Evolutionary conservation across 768 basidiomycete species (phyloP).

Genomic region (Lyophyllum decastes): DNA sequence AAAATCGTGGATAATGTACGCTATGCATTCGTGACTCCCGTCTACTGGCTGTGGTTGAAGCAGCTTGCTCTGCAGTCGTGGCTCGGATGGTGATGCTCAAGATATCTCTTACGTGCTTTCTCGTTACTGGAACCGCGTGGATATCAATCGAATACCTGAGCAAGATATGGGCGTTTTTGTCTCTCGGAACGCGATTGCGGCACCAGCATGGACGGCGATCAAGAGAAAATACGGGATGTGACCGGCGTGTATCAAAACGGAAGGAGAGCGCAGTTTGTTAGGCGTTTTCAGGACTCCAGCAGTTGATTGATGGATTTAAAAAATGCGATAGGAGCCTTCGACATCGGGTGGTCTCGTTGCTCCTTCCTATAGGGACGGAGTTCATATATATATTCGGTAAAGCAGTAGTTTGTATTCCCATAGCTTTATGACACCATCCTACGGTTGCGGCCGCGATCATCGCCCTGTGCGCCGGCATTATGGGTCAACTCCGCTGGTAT

Average conservation of each 20-base stretch:
- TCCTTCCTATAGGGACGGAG: constrained; percentile 2
- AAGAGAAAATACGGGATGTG: constrained; percentile 72
- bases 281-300: neutral
- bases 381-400: constrained; percentile 2
- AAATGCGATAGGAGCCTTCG: constrained; percentile 8
- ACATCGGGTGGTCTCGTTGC: constrained; percentile 4
- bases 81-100: constrained; percentile 70
- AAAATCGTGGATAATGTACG: constrained; percentile 81
- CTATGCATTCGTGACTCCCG: constrained; percentile 15
- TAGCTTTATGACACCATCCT: neutral
- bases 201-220: constrained; percentile 73
- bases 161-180: constrained; percentile 84
- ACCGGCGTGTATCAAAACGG: constrained; percentile 12
- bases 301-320: constrained; percentile 6
- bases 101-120: constrained; percentile 74
- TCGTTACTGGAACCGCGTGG: constrained; percentile 79
- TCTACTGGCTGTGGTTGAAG: constrained; percentile 16
- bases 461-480: neutral
- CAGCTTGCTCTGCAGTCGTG: constrained; percentile 49
- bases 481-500: neutral
- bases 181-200: constrained; percentile 54
- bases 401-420: neutral
- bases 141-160: constrained; percentile 85
- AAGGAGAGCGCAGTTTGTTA: constrained; percentile 1
- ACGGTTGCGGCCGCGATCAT: constrained; percentile 1